These are phyloP conservation scores for Bolboschoenoplectus hybrid DNA, from an alignment of 202 grass and related monocot genomes.

Conservation along the genomic window DNA sequence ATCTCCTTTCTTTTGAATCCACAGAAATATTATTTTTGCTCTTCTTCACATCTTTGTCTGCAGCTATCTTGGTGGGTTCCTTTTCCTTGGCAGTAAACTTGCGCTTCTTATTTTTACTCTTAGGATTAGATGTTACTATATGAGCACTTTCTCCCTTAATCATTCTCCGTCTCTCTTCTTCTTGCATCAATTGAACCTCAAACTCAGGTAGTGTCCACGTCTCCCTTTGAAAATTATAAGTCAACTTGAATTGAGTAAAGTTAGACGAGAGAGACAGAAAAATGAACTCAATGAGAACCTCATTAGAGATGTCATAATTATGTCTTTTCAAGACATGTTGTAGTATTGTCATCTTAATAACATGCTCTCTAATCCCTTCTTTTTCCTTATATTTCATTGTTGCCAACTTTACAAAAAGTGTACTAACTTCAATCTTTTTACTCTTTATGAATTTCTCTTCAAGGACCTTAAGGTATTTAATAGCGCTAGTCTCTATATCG, in stretches of 20 bases:
- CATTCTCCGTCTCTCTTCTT: too few species aligned
- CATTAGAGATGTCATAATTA: neutral
- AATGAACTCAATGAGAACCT: constrained; percentile 19
- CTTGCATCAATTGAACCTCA: too few species aligned
- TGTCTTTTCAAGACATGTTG: neutral
- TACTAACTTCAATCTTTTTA: neutral
- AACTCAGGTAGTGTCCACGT: too few species aligned
- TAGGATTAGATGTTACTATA: too few species aligned
- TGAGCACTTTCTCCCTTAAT: too few species aligned
- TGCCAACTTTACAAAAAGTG: neutral
- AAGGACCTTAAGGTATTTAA: neutral
- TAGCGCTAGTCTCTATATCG: neutral
- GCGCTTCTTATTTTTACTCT: neutral
- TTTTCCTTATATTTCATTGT: constrained; percentile 22
- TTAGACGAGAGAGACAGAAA: constrained; percentile 17
- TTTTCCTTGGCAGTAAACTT: neutral
- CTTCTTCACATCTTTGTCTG: neutral
- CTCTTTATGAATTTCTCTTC: neutral
- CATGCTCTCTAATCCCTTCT: neutral
- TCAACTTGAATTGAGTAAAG: constrained; percentile 4
- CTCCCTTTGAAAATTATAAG: too few species aligned
- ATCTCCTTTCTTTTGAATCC: neutral
- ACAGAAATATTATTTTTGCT: neutral
- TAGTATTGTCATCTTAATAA: constrained; percentile 8
- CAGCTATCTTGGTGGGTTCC: neutral